phyloP scores from a whole-genome alignment of 106 monocot species.

The Dendrobium nobile region DNA sequence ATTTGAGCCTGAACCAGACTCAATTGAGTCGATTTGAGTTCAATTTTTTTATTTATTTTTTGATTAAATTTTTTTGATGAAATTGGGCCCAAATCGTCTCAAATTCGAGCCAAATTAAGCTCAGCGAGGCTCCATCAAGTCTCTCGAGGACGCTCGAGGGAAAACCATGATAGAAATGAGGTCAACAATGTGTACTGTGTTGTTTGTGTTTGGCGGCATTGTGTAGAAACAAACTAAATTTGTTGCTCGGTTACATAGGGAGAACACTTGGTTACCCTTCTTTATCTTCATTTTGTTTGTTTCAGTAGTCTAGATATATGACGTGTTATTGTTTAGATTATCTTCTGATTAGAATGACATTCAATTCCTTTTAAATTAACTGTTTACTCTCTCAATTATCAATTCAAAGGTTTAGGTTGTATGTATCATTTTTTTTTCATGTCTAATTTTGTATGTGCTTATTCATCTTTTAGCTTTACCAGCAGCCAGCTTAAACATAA shows the following conservation, averaged over 20 bases:
- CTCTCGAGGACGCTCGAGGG: too few species aligned
- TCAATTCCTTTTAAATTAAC: background rate
- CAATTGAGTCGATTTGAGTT: too few species aligned
- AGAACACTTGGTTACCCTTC: background rate
- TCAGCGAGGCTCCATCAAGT: too few species aligned
- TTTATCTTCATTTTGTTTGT: constrained; percentile 3
- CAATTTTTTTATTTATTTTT: too few species aligned
- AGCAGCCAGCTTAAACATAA: background rate
- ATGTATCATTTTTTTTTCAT: background rate
- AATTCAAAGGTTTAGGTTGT: background rate
- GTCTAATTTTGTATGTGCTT: background rate
- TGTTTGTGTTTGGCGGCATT: background rate
- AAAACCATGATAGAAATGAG: too few species aligned
- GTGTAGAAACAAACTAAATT: background rate
- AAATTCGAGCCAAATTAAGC: too few species aligned
- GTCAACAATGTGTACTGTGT: background rate
- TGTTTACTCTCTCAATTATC: background rate
- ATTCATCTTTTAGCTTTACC: background rate
- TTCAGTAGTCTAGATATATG: background rate
- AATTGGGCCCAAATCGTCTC: too few species aligned
- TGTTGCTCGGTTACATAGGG: background rate
- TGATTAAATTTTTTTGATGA: too few species aligned
- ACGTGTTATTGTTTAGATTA: background rate
- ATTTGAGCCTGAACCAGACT: too few species aligned
- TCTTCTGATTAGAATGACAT: background rate